These are phyloP conservation scores for Penicillium argentinense DNA, from an alignment of 495 filamentous ascomycete genomes.

Conservation along the genomic window DNA sequence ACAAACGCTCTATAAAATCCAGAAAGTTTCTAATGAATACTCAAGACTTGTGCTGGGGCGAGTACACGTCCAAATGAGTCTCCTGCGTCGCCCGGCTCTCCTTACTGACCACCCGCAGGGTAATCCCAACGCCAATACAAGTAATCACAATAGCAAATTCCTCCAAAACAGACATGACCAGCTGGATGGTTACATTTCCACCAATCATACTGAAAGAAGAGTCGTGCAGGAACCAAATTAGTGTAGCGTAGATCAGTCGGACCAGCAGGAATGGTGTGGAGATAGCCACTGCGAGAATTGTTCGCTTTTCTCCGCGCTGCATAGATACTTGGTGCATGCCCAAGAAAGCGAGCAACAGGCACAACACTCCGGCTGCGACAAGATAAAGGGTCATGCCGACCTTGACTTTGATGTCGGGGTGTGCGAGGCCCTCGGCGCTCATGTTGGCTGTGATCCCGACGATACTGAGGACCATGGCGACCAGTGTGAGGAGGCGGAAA, in stretches of 20 bases:
- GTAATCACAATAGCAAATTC: conserved; percentile 36
- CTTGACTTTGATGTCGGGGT: conserved; percentile 22
- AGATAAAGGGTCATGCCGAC: conserved; percentile 29
- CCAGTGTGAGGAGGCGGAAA: conserved; percentile 23
- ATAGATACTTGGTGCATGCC: conserved; percentile 9
- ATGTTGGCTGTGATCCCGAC: conserved; percentile 24
- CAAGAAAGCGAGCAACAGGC: conserved; percentile 21
- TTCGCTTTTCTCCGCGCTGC: conserved; percentile 33
- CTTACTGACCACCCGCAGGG: conserved; percentile 16
- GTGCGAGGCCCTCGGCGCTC: conserved; percentile 9
- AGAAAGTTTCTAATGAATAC: too few relatives aligned
- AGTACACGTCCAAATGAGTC: neutral
- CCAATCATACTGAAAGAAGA: conserved; percentile 32
- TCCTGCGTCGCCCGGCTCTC: neutral
- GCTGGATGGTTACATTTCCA: conserved; percentile 33
- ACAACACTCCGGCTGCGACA: conserved; percentile 23
- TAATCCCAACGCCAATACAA: conserved; percentile 35
- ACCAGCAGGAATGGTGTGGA: conserved; percentile 41
- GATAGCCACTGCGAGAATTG: conserved; percentile 34
- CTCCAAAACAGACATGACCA: conserved; percentile 41
- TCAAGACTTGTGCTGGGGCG: neutral
- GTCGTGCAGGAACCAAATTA: conserved; percentile 33
- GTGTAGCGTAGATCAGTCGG: conserved; percentile 36
- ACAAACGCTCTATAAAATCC: too few relatives aligned
- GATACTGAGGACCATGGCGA: conserved; percentile 23